A percentile compares a stretch with the other conserved stretches of the same genome.
These are phyloP conservation scores for Colletotrichum scovillei DNA, from an alignment of 2,329 filamentous ascomycete genomes.

Conservation along the genomic window DNA sequence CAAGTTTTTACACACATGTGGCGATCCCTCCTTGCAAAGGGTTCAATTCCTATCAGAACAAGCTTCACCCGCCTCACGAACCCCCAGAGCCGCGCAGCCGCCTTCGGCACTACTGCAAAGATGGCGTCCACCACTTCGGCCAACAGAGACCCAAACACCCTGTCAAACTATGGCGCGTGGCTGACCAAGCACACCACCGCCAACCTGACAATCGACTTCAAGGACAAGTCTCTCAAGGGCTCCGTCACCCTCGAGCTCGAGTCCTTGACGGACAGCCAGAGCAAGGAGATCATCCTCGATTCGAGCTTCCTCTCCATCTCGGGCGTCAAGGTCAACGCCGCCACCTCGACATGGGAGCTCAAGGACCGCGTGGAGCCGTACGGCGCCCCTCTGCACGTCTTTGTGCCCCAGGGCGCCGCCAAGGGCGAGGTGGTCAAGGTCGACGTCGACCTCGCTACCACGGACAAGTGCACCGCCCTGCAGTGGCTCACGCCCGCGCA, in stretches of 20 bases:
- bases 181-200: constrained; percentile 85
- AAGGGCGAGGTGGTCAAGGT: constrained; percentile 66
- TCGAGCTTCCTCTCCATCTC: constrained; percentile 84
- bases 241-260: constrained; percentile 81
- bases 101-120: constrained; percentile 27
- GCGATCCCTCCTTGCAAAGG: constrained; percentile 33
- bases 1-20: constrained; percentile 30
- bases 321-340: constrained; percentile 76
- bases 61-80: constrained; percentile 10
- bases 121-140: constrained; percentile 45
- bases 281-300: constrained; percentile 85
- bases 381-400: constrained; percentile 76
- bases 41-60: constrained; percentile 31
- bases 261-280: constrained; percentile 78
- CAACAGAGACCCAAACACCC: constrained; percentile 84
- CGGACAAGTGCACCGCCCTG: constrained; percentile 87
- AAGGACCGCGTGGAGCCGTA: constrained; percentile 79
- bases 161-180: constrained; percentile 93
- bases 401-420: constrained; percentile 64
- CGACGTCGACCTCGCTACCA: constrained; percentile 81
- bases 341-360: constrained; percentile 74
- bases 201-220: constrained; percentile 86
- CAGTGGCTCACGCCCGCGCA: constrained; percentile 96
- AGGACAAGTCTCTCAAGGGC: constrained; percentile 80
- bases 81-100: constrained; percentile 9